Evolutionary conservation across 208 protist genomes (phyloP), one percentile per base, ranked within the genome.

Genomic region (Paratrypanosoma confusum): DNA sequence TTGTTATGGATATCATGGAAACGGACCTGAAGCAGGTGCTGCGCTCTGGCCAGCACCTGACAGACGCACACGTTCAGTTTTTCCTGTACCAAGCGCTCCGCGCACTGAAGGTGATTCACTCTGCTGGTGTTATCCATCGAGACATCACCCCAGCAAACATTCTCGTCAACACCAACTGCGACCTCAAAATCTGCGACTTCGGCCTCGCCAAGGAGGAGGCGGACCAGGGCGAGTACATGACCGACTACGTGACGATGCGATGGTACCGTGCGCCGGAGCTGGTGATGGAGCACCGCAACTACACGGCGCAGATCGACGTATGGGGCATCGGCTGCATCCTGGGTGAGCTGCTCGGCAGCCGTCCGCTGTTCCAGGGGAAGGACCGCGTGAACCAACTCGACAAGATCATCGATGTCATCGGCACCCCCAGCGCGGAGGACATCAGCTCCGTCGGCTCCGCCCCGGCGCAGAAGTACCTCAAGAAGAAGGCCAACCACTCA

Each of bases 1-100:
- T 97, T 26, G 87, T 97, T 14, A 96, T 94, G 69, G 91, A 97
- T 32, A 85, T 96, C 13, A 97, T 97, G 95, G 93, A 97, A 17
- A 97, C 91, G 0, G 95, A 98, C 55, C 65, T 98, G 25, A 91
- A 95, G 67, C 68, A 89, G 55, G 92, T 98, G 39, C 81, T 98
- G 33, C 69, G 76, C 32, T 92, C 72, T 23, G 61, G 78, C 3
- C 93, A 97, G 62, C 60, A 64, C 38, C 56, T 97, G 27, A 90
- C 80, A 3, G 84, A 96, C 52, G 79, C 82, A 21, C 95, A 97
- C 70, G 77, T 86, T 24, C 77, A 95, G 57, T 97, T 95, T 60
- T 97, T 97, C 55, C 81, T 97, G 18, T 97, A 97, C 57, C 95
- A 97, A 57, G 72, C 93, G 0, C 67, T 97, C 6, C 76, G 92